Conservation (phyloP, 306 rosid species). For the Erythrophleum fordii region DNA sequence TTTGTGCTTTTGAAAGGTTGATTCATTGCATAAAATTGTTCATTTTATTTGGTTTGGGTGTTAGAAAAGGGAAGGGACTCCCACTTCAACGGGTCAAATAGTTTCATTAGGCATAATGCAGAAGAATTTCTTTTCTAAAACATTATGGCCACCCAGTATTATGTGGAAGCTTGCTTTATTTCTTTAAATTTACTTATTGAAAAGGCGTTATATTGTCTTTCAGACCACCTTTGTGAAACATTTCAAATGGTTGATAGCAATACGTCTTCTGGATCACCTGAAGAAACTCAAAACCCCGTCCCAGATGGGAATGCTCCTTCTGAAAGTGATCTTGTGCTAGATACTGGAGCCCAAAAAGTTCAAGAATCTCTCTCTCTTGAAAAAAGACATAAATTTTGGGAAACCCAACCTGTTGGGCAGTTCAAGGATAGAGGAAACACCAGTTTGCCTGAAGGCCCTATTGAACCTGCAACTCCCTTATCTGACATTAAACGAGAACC, state of each 20-base stretch:
- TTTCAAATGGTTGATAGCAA: conserved; percentile 56
- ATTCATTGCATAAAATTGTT: neutral
- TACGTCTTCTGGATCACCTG: conserved; percentile 48
- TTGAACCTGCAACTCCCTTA: conserved; percentile 64
- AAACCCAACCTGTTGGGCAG: conserved; percentile 80
- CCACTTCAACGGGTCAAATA: neutral
- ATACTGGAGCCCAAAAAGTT: conserved; percentile 46
- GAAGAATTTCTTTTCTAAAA: neutral
- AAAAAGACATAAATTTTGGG: conserved; percentile 72
- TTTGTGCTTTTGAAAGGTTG: neutral
- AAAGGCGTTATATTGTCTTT: conserved; percentile 1
- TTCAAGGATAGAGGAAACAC: conserved; percentile 64
- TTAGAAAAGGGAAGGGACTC: neutral
- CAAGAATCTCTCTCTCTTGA: conserved; percentile 64
- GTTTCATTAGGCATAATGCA: neutral
- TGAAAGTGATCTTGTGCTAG: conserved; percentile 44
- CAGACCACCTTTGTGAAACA: conserved; percentile 17
- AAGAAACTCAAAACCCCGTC: conserved; percentile 50
- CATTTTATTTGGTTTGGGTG: neutral
- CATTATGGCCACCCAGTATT: neutral
- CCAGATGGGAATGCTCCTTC: conserved; percentile 55
- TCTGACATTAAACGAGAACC: conserved; percentile 77
- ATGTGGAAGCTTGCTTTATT: neutral
- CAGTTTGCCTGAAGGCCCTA: conserved; percentile 68
- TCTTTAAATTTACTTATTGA: neutral